Percentiles rank a stretch among this genome's conserved stretches.
These are phyloP conservation scores for Sarocladiaceae sp. DNA, from an alignment of 2,329 filamentous ascomycete genomes.

Conservation along the genomic window DNA sequence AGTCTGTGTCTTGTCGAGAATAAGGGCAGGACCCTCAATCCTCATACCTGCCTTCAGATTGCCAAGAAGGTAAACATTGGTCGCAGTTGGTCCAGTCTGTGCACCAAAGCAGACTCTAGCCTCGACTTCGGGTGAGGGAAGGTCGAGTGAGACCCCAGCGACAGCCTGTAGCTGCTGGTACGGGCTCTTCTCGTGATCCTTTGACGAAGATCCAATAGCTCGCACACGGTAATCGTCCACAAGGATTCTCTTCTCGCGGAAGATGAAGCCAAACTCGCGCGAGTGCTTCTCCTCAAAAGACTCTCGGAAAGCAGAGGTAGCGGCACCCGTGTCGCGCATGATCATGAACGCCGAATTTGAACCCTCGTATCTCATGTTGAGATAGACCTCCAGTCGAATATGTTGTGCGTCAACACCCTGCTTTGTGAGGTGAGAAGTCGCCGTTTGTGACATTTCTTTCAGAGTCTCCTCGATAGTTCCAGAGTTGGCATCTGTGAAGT, in stretches of 20 bases:
- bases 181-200: constrained; percentile 56
- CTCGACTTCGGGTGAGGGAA: constrained; percentile 33
- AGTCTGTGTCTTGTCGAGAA: constrained; percentile 68
- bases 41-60: constrained; percentile 32
- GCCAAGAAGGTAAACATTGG: constrained; percentile 3
- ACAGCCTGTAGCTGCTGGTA: constrained; percentile 46
- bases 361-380: constrained; percentile 40
- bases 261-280: constrained; percentile 37
- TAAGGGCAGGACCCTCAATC: constrained; percentile 36
- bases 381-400: constrained; percentile 25
- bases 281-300: constrained; percentile 32
- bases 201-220: constrained; percentile 15
- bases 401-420: background rate
- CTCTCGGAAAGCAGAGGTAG: constrained; percentile 50
- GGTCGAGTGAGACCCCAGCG: constrained; percentile 10
- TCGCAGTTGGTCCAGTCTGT: constrained; percentile 74
- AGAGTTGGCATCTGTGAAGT: constrained; percentile 56
- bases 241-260: constrained; percentile 29
- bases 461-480: constrained; percentile 58
- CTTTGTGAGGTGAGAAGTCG: constrained; percentile 7
- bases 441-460: constrained; percentile 3
- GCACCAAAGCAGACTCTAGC: constrained; percentile 73
- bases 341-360: constrained; percentile 37
- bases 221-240: constrained; percentile 40
- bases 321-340: background rate